phyloP scores from a whole-genome alignment of 2,329 filamentous ascomycete species.

The Cercospora beticola region DNA sequence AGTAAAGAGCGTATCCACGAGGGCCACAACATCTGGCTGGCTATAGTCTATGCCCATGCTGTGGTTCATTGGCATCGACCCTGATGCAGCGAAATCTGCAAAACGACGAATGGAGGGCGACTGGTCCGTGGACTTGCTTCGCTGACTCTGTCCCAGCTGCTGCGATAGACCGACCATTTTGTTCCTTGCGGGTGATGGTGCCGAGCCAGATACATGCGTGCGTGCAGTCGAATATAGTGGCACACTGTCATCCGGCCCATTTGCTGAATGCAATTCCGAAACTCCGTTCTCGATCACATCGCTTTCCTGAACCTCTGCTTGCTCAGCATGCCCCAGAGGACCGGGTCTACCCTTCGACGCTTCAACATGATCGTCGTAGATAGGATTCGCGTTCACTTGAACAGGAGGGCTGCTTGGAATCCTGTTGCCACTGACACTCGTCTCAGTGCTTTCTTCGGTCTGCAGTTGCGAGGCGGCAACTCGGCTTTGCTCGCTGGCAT shows the following conservation, averaged over 20 bases:
- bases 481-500: constrained; percentile 16
- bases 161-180: constrained; percentile 22
- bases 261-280: not conserved
- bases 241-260: constrained; percentile 12
- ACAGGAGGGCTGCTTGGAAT: constrained; percentile 40
- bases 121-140: constrained; percentile 30
- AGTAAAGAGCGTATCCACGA: constrained; percentile 37
- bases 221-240: constrained; percentile 40
- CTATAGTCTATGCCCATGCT: constrained; percentile 26
- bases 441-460: constrained; percentile 12
- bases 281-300: constrained; percentile 24
- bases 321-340: constrained; percentile 21
- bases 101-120: constrained; percentile 28
- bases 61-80: constrained; percentile 7
- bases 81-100: not conserved
- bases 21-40: constrained; percentile 36
- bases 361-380: constrained; percentile 28
- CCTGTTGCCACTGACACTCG: constrained; percentile 10
- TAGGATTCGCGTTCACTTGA: constrained; percentile 19
- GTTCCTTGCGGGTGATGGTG: constrained; percentile 27
- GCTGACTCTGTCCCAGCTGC: constrained; percentile 28
- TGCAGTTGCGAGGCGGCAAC: constrained; percentile 21
- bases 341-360: constrained; percentile 20
- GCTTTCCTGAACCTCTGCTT: constrained; percentile 35
- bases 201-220: constrained; percentile 39